Base-by-base conservation (phyloP, 169 alveolate species). In the Miamiensis avidus region DNA sequence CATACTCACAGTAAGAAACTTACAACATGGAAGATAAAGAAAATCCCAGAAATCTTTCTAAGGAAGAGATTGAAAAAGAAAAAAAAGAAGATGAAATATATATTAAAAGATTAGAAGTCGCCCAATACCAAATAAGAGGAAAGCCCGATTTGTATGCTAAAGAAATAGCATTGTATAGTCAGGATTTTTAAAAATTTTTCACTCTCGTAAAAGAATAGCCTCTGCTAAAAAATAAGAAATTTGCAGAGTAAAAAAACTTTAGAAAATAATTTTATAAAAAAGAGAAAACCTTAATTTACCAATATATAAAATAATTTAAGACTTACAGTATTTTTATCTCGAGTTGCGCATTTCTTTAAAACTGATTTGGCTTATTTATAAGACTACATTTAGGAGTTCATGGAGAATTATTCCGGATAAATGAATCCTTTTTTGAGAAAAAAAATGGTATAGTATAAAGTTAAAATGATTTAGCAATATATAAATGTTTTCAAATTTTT, bases 81-180 rank as follows among this genome's bases (percentile, higher is more conserved):
- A 79, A 79, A 31, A 79, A 79, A 29, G 84, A n/a, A 29, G 84
- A 79, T n/a, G 84, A 79, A 29, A 76, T 49, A n/a, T 79, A 34
- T 74, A 76, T 79, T 31, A 79, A 79, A 72, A 30, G 64, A 64
- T 49, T 79, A 28, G 84, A 79, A 79, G 31, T 79, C 15, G 73
- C 65, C 29, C 64, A 69, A 30, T 79, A 79, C n/a, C 34, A 79
- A 64, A 65, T 79, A 27, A 79, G 84, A 79, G 33, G 31, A 1
- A 79, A 15, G 16, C 84, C 84, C 34, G 84, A 79, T 27, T 79
- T 79, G 49, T 79, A 79, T 65, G 49, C 33, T 28, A 79, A 79
- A 32, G 84, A 79, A 79, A 74, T 79, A 1, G 30, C 75, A 29
- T 29, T 49, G 29, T 79, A 79, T 29, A 34, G 65, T 65, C 30